Evolutionary conservation across 768 basidiomycete species (phyloP), one percentile per base, ranked within the genome.

Genomic region (Lactifluus hygrophoroides): DNA sequence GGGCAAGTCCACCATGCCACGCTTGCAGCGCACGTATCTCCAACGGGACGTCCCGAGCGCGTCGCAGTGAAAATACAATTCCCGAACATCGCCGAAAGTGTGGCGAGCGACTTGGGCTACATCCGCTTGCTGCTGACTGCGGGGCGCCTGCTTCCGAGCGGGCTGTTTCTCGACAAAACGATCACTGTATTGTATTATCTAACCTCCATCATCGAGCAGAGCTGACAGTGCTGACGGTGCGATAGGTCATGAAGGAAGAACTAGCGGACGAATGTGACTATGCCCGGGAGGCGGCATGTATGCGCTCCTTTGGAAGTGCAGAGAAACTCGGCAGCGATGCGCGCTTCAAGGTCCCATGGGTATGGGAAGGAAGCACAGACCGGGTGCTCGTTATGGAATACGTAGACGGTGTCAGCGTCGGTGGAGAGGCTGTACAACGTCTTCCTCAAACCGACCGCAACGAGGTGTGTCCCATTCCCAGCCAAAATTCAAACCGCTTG

Each of bases 191-290:
- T 34, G 72, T 42, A 8, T 11, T n/a, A 6, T 32, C 19, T 25
- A 4, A 17, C 21, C 17, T 35, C 34, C 19, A 35, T 45, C 44
- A 43, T 46, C 53, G 17, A 30, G 42, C 19, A 17, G 14, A 25
- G 19, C 16, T 3, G 40, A 10, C 40, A 7, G 6, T n/a, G 19
- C n/a, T 47, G 49, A 58, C 40, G 50, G 37, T 14, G 30, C 17
- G 42, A n/a, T 54, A 88, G 84, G 92, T 91, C 11, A 87, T 98
- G 85, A 86, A 86, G 67, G 77, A 83, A 13, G 95, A 98, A 68
- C 75, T 99, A 10, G 82, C 82, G 46, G 92, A 98, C 64, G 96
- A 98, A 70, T 98, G 96, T 66, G 77, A 95, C 68, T 99, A 98
- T 66, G 71, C 70, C 6, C 82, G 88, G 14, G 96, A 99, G 68